Evolutionary conservation across 306 rosid species (phyloP).

Genomic region (Castanea sativa): DNA sequence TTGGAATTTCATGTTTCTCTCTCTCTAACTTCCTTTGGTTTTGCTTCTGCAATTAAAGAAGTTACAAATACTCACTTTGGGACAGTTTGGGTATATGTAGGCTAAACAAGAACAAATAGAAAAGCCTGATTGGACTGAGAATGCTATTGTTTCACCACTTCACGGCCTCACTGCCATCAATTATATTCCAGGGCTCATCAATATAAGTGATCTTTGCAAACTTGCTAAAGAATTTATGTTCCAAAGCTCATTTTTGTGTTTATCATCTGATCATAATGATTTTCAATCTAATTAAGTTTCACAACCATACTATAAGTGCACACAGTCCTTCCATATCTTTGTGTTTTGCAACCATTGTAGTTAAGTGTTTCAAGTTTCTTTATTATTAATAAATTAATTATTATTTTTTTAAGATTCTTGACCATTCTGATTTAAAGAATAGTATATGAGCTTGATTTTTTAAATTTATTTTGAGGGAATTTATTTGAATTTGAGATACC

Average conservation of each 20-base stretch:
- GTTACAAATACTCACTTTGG: too few species aligned
- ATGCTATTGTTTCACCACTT: constrained; percentile 53
- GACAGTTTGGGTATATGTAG: too few species aligned
- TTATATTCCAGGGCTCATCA: constrained; percentile 44
- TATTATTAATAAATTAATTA: neutral
- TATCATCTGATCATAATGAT: neutral
- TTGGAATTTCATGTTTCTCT: too few species aligned
- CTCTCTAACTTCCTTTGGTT: too few species aligned
- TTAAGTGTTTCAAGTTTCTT: neutral
- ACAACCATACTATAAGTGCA: neutral
- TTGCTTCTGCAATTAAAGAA: too few species aligned
- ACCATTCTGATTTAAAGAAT: too few species aligned
- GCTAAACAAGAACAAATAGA: neutral
- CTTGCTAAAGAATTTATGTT: neutral
- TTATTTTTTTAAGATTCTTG: neutral
- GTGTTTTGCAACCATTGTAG: neutral
- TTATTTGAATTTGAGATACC: neutral
- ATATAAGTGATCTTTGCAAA: constrained; percentile 38
- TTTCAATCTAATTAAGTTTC: neutral
- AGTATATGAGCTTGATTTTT: neutral
- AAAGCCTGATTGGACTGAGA: constrained; percentile 43
- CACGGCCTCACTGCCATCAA: constrained; percentile 63
- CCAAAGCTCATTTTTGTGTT: neutral
- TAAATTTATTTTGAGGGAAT: neutral
- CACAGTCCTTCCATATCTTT: neutral